These are phyloP conservation scores for Lasiosphaeris hirsuta DNA, from an alignment of 495 filamentous ascomycete species.

Conservation along the genomic window DNA sequence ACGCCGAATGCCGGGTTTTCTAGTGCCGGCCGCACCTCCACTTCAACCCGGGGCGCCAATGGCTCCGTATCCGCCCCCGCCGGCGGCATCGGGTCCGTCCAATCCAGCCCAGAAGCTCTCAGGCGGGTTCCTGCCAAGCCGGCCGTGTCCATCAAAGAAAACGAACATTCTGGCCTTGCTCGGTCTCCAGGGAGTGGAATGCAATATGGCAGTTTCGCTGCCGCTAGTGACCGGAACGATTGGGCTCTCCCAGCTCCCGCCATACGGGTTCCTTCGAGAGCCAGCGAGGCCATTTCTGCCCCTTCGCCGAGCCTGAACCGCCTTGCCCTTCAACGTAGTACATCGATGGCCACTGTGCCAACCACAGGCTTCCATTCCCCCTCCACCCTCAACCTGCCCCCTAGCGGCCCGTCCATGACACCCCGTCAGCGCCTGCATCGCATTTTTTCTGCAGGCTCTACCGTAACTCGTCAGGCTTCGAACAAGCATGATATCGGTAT, in stretches of 20 bases:
- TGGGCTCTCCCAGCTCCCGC: slow-evolving; percentile 75
- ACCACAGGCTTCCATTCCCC: slow-evolving; percentile 9
- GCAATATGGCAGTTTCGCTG: slow-evolving; percentile 74
- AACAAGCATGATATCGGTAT: slow-evolving; percentile 27
- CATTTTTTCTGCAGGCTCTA: slow-evolving; percentile 27
- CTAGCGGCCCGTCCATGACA: slow-evolving; percentile 11
- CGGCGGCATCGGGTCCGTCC: slow-evolving; percentile 11
- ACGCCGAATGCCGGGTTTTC: slow-evolving; percentile 21
- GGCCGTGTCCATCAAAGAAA: slow-evolving; percentile 2
- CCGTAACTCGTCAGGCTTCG: slow-evolving; percentile 17
- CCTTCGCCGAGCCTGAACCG: slow-evolving; percentile 15
- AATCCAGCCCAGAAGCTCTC: slow-evolving; percentile 20
- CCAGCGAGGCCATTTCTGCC: slow-evolving; percentile 7
- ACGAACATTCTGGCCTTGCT: slow-evolving; percentile 37
- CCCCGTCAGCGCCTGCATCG: slow-evolving; percentile 25
- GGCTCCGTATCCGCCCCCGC: neutral
- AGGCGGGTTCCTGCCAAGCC: slow-evolving; percentile 24
- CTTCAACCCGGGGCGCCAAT: slow-evolving; percentile 7
- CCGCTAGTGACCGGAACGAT: slow-evolving; percentile 36
- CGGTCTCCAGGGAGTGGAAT: slow-evolving; percentile 28
- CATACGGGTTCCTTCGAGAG: slow-evolving; percentile 53
- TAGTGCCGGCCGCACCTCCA: slow-evolving; percentile 12
- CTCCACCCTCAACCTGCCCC: slow-evolving; percentile 12
- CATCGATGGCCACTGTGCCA: slow-evolving; percentile 19
- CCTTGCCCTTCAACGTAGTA: slow-evolving; percentile 20